Base-by-base conservation (phyloP, 306 rosid genomes). In the Hylodesmum podocarpum region DNA sequence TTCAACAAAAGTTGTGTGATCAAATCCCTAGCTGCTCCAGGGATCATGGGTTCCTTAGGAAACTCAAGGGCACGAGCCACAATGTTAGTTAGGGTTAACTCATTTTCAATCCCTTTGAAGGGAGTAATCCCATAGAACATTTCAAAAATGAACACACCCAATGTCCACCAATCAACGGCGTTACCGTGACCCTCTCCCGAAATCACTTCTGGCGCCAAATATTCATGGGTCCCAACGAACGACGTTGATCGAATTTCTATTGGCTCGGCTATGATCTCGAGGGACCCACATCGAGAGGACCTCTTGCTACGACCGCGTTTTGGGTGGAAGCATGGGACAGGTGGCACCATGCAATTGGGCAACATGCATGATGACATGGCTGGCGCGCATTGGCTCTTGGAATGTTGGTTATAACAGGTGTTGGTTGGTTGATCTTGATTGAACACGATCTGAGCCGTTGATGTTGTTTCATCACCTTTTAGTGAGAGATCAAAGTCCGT, bases 101-200 rank as follows among this genome's bases (percentile, higher is more conserved):
- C 97, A 68, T 91, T 76, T 75, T 87, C 91, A 31, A 82, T 41
- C 11, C 97, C 92, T 54, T 83, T 89, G 72, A 91, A 89, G 7
- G 97, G 94, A 37, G 97, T 91, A 27, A 89, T 87, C 6, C 94
- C 97, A 24, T 89, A 89, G 34, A 91, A 82, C 29, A 91, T 16
- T 50, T 91, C 94, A 62, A 72, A 91, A 16, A 86, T 84, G 62
- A 89, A 89, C 39, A 91, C 79, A 2, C 96, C 96, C 1, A 87
- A 64, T 0, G 92, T 91, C 96, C 94, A 91, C 94, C 96, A 89
- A 77, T 91, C 96, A n/a, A 91, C 92, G 18, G 85, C 92, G 74
- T 87, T 87, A n/a, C 92, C 94, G 24, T 89, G 96, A 3, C 92
- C 92, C 51, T 91, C 96, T 0, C 94, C 96, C 1, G 94, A 91